These are phyloP conservation scores for Aurantiochytrium sp. DNA, from an alignment of 108 stramenopile species.

Conservation along the genomic window DNA sequence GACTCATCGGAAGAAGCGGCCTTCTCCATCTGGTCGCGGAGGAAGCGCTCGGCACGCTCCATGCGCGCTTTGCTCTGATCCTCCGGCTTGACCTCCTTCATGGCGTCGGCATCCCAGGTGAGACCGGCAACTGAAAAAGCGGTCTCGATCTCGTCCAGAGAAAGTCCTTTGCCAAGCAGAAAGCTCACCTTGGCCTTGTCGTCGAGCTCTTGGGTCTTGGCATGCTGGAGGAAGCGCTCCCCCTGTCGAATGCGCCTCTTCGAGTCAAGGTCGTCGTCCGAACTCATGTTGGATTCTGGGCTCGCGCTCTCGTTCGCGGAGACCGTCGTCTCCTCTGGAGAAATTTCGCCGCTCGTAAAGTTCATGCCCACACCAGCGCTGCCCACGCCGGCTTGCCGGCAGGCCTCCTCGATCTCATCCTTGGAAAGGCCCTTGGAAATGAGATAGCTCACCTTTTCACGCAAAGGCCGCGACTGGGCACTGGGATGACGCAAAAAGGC, in stretches of 20 bases:
- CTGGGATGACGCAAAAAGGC: slow-evolving; percentile 5
- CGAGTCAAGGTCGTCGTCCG: neutral
- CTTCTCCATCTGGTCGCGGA: neutral
- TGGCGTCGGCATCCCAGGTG: neutral
- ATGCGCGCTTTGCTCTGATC: neutral
- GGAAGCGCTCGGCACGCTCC: slow-evolving; percentile 8
- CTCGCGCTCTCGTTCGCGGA: too few species aligned
- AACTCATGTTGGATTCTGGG: neutral
- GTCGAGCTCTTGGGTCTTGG: neutral
- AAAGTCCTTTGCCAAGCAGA: neutral
- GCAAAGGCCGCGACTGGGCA: neutral
- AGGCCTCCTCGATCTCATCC: neutral
- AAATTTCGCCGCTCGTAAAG: neutral
- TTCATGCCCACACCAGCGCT: neutral
- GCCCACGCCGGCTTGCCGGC: neutral
- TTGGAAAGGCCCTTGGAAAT: neutral
- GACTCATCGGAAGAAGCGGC: neutral
- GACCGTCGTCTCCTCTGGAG: too few species aligned
- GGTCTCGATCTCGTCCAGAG: neutral
- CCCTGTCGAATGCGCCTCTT: neutral
- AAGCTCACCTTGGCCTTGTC: neutral
- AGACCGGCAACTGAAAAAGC: neutral
- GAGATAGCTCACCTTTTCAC: neutral
- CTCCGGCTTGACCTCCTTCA: neutral
- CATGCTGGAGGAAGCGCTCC: neutral